Base-by-base conservation (phyloP, 257 asterid species). In the Leonotis leonurus region DNA sequence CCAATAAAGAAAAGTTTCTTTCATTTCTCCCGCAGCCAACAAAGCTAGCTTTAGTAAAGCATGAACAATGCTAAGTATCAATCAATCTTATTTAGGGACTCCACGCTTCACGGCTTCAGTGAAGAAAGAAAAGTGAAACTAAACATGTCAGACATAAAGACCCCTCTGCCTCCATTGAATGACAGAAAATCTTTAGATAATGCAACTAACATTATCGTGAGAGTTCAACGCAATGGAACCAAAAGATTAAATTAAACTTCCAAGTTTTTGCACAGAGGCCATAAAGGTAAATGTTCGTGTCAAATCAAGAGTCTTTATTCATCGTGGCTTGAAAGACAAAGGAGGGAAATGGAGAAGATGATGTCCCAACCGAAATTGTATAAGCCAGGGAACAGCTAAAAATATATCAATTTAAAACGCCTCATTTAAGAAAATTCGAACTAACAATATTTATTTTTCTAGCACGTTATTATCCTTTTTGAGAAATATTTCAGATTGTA, bases 11-110 rank as follows among this genome's bases (percentile, higher is more conserved):
- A 64, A 77, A 73, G 74, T 67, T 32, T 63, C 55, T 65, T 74
- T 61, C 75, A 60, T n/a, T n/a, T n/a, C n/a, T 49, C 37, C 65
- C 73, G 70, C 66, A 36, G 67, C 59, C 67, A 72, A 74, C 67
- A 60, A 61, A 70, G 73, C 64, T 57, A 48, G 67, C 77, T 77
- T 80, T 79, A 54, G 29, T 17, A 41, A 74, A 74, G 80, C 79
- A 82, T 58, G 77, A 68, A 46, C 53, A 66, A 37, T 29, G 49
- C 54, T 62, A n/a, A n/a, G n/a, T n/a, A n/a, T n/a, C n/a, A 25
- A 20, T 56, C 63, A 53, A 32, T 39, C 71, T 64, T 69, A 57
- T 49, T 60, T 55, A 26, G 59, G 53, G 48, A 41, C 54, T 58
- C 44, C 77, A 75, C 67, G 72, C 70, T 65, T 64, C 71, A 64